Percentiles rank a stretch among this genome's conserved stretches.
phyloP scores from a whole-genome alignment of 2,329 filamentous ascomycete species.

The Ascochyta lentis region DNA sequence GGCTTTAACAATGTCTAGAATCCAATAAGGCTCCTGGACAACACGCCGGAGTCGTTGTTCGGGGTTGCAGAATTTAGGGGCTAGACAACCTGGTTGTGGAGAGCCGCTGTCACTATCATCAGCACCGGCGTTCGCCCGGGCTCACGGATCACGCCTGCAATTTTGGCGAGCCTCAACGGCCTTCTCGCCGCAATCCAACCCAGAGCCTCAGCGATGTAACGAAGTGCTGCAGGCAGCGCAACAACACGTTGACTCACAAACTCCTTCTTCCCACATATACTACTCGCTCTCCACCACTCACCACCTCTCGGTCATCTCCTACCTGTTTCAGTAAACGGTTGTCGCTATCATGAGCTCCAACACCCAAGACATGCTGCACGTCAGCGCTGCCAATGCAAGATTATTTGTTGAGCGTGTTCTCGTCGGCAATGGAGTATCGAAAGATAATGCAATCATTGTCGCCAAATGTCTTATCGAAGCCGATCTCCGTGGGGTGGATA shows the following conservation, averaged over 20 bases:
- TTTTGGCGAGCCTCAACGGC: constrained; percentile 2
- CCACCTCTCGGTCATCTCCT: neutral
- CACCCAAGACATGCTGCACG: constrained; percentile 24
- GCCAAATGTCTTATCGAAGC: constrained; percentile 74
- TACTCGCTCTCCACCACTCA: neutral
- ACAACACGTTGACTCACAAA: constrained; percentile 3
- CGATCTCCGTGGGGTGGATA: constrained; percentile 80
- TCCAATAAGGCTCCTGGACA: too few species aligned
- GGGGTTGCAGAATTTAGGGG: too few species aligned
- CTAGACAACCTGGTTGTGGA: too few species aligned
- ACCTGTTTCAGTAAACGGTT: neutral
- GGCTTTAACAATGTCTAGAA: too few species aligned
- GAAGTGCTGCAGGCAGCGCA: neutral
- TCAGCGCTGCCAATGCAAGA: constrained; percentile 30
- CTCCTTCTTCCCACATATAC: neutral
- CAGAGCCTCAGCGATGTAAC: constrained; percentile 6
- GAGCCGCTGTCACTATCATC: too few species aligned
- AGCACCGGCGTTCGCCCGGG: too few species aligned
- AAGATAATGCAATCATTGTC: constrained; percentile 65
- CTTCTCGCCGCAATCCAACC: constrained; percentile 1
- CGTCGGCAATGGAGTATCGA: constrained; percentile 65
- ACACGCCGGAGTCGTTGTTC: too few species aligned
- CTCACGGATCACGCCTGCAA: neutral
- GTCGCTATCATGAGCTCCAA: constrained; percentile 7
- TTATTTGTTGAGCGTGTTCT: constrained; percentile 63